A percentile compares a stretch with the other conserved stretches of the same genome.
phyloP scores from a whole-genome alignment of 73 alveolate species.

The Symbiodinium natans region DNA sequence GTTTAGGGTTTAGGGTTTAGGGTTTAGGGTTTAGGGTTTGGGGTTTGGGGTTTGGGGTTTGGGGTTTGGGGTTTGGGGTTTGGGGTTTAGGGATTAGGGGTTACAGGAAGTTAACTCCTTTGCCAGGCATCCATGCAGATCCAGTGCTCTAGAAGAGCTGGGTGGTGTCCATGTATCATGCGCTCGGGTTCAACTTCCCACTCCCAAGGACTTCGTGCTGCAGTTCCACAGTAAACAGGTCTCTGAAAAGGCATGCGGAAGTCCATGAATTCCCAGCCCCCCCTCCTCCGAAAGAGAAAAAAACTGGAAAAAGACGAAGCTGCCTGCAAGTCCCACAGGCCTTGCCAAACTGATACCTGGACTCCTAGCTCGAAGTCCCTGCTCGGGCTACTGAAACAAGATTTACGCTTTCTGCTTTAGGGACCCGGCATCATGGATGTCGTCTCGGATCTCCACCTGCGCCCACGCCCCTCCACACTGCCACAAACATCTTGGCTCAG shows the following conservation, averaged over 20 bases:
- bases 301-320: too few relatives aligned
- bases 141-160: too few relatives aligned
- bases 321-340: not conserved
- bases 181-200: too few relatives aligned
- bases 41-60: not conserved
- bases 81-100: too few relatives aligned
- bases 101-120: too few relatives aligned
- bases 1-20: not conserved
- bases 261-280: too few relatives aligned
- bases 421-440: not conserved
- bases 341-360: not conserved
- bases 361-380: not conserved
- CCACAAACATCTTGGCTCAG: not conserved
- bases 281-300: too few relatives aligned
- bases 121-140: too few relatives aligned
- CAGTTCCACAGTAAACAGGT: too few relatives aligned
- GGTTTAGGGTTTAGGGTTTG: not conserved
- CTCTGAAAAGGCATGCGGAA: too few relatives aligned
- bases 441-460: not conserved
- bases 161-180: too few relatives aligned
- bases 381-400: not conserved
- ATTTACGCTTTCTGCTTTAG: not conserved
- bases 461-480: not conserved
- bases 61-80: not conserved
- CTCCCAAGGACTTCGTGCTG: too few relatives aligned